Percentiles rank a stretch among this genome's conserved stretches.
Conservation (phyloP, 139 green algal genomes). For the Yamagishiella unicocca region DNA sequence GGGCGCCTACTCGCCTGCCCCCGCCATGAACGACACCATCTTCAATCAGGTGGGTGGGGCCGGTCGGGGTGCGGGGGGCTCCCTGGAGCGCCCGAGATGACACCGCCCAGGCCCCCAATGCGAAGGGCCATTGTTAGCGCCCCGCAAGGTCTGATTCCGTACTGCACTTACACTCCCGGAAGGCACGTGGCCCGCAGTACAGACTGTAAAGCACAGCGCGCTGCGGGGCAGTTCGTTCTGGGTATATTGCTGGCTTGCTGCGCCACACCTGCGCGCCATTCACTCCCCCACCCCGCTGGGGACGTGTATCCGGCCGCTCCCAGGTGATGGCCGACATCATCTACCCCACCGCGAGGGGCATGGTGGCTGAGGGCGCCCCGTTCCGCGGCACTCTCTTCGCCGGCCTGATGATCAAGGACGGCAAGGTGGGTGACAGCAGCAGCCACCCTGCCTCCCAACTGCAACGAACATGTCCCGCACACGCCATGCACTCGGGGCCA, state of each 20-base stretch:
- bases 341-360: slow-evolving; percentile 87
- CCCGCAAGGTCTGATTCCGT: too few species aligned
- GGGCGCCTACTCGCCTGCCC: slow-evolving; percentile 97
- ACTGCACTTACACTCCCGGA: too few species aligned
- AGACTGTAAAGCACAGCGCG: too few species aligned
- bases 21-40: slow-evolving; percentile 89
- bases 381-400: slow-evolving; percentile 97
- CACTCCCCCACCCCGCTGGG: neutral
- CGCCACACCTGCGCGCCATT: too few species aligned
- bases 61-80: neutral
- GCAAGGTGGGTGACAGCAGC: slow-evolving; percentile 85
- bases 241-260: too few species aligned
- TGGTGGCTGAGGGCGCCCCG: slow-evolving; percentile 87
- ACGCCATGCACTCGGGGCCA: neutral
- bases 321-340: slow-evolving; percentile 92
- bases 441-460: neutral
- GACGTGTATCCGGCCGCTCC: neutral
- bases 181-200: too few species aligned
- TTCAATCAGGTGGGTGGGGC: slow-evolving; percentile 71
- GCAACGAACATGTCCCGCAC: too few species aligned
- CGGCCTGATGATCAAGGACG: slow-evolving; percentile 96
- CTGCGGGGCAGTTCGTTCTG: too few species aligned
- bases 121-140: too few species aligned
- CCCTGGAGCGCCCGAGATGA: neutral
- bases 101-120: too few species aligned